phyloP scores from a whole-genome alignment of 805 yeast genomes.

The Diddensiella caesifluorescens region DNA sequence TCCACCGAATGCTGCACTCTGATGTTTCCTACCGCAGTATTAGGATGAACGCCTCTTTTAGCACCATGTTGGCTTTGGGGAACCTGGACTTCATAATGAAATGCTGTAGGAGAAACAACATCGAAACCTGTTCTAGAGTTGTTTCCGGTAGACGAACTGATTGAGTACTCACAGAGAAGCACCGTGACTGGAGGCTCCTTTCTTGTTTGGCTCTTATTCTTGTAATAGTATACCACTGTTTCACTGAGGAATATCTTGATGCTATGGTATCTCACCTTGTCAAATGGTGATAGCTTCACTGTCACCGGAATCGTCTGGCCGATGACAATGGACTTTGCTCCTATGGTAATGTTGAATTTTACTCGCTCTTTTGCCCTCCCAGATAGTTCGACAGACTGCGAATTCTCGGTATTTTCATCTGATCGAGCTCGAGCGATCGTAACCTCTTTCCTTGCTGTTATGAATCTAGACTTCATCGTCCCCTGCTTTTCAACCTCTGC shows the following conservation, averaged over 20 bases:
- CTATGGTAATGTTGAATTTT: background rate
- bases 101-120: background rate
- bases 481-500: background rate
- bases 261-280: background rate
- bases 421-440: background rate
- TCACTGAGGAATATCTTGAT: constrained; percentile 1
- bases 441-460: background rate
- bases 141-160: background rate
- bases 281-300: background rate
- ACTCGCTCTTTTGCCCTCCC: background rate
- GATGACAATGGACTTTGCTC: background rate
- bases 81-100: background rate
- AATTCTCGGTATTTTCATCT: background rate
- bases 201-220: background rate
- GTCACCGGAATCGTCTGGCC: background rate
- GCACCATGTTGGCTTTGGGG: background rate
- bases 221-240: background rate
- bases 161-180: background rate
- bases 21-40: constrained; percentile 1
- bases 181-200: background rate
- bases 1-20: background rate
- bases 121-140: background rate
- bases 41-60: background rate
- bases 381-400: background rate
- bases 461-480: background rate